Percentiles rank a stretch among this genome's conserved stretches.
phyloP scores from a whole-genome alignment of 2,329 filamentous ascomycete species.

The Fusarium phyllophilum region DNA sequence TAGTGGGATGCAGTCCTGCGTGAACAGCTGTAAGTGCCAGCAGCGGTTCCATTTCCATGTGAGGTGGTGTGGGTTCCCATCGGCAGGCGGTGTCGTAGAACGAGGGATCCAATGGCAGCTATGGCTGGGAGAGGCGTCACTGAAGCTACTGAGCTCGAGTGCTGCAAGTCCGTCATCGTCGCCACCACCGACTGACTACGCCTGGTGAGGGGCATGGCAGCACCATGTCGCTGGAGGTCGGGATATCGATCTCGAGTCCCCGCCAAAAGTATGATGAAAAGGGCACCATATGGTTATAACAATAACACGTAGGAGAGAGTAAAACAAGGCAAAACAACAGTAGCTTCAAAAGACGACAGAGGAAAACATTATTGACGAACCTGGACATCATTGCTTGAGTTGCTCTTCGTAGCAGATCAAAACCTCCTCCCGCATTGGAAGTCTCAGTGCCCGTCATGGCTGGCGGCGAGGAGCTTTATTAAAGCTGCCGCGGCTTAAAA shows the following conservation, averaged over 20 bases:
- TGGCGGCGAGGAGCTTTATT: constrained; percentile 47
- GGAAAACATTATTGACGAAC: constrained; percentile 55
- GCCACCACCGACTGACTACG: constrained; percentile 16
- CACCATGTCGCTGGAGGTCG: constrained; percentile 17
- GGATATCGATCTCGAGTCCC: constrained; percentile 11
- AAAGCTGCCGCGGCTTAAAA: constrained; percentile 40
- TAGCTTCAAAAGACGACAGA: constrained; percentile 35
- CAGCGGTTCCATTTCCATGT: constrained; percentile 35
- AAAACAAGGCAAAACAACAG: constrained; percentile 5
- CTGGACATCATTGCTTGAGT: constrained; percentile 73
- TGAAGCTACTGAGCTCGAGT: constrained; percentile 31
- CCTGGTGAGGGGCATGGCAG: constrained; percentile 24
- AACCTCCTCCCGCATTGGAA: constrained; percentile 58
- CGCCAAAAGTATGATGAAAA: not conserved
- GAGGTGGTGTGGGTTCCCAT: constrained; percentile 35
- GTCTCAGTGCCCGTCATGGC: constrained; percentile 63
- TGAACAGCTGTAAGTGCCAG: constrained; percentile 18
- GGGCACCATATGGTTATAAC: constrained; percentile 26
- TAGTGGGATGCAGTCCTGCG: constrained; percentile 24
- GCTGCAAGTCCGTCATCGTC: constrained; percentile 35
- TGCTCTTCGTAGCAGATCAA: constrained; percentile 67
- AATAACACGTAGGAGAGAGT: constrained; percentile 7
- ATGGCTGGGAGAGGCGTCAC: constrained; percentile 38
- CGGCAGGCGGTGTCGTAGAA: constrained; percentile 37
- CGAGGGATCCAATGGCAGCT: constrained; percentile 28